Conservation (phyloP, 208 protist genomes). For the Histomonas meleagridis region DNA sequence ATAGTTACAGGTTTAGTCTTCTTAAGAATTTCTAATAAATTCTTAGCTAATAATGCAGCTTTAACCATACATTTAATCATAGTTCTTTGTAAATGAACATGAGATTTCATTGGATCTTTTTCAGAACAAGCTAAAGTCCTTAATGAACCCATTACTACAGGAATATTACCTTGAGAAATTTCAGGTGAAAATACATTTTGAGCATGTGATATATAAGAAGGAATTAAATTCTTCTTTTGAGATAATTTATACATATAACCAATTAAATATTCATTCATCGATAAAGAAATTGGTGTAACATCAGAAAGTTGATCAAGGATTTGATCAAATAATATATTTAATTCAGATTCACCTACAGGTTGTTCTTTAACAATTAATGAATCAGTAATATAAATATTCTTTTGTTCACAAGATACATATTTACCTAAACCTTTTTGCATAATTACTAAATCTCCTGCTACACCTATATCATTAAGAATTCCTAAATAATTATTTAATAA, state of each 20-base stretch:
- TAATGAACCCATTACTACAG: neutral
- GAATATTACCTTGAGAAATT: neutral
- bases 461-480: neutral
- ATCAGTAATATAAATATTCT: neutral
- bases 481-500: neutral
- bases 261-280: too few species aligned
- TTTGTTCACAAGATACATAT: neutral
- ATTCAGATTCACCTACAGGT: neutral
- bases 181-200: neutral
- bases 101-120: neutral
- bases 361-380: neutral
- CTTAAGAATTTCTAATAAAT: neutral
- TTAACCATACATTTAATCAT: neutral
- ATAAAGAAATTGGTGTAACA: too few species aligned
- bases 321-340: too few species aligned
- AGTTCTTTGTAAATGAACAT: neutral
- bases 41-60: neutral
- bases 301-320: too few species aligned
- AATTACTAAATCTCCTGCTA: neutral
- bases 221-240: too few species aligned
- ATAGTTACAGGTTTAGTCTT: neutral
- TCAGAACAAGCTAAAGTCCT: neutral
- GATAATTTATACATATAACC: too few species aligned
- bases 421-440: neutral
- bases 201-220: neutral